Conservation (phyloP, 352 stramenopile species). For the Phytophthora hibernalis region DNA sequence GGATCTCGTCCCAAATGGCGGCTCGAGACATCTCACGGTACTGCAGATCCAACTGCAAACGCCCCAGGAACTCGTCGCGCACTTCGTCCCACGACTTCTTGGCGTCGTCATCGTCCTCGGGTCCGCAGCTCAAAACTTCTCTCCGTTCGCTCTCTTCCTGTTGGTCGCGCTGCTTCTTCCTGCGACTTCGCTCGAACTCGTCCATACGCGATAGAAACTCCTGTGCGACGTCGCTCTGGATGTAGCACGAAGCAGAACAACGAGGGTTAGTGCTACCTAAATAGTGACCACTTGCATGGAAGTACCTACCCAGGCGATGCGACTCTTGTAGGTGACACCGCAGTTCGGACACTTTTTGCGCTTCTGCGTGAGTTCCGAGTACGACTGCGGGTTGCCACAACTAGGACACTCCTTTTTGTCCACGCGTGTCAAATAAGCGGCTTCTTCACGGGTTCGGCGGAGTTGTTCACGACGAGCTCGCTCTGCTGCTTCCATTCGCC, state of each 20-base stretch:
- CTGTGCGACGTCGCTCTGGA: constrained; percentile 59
- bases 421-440: constrained; percentile 56
- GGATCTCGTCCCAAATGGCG: constrained; percentile 57
- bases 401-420: constrained; percentile 85
- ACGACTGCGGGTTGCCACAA: constrained; percentile 78
- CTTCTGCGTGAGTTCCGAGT: constrained; percentile 81
- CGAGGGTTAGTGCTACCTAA: not conserved
- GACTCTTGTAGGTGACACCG: constrained; percentile 68
- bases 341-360: constrained; percentile 85
- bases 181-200: constrained; percentile 35
- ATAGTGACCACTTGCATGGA: not conserved
- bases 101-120: constrained; percentile 12
- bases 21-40: constrained; percentile 59
- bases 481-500: constrained; percentile 76
- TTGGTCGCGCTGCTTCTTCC: constrained; percentile 21
- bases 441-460: constrained; percentile 66
- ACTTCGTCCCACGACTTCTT: constrained; percentile 59
- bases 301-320: constrained; percentile 67
- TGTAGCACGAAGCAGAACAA: not conserved
- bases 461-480: constrained; percentile 63
- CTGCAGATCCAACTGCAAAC: constrained; percentile 66
- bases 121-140: constrained; percentile 21
- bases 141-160: constrained; percentile 20
- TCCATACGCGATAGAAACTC: constrained; percentile 74
- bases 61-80: constrained; percentile 68